Percentiles rank a stretch among this genome's conserved stretches.
These are phyloP conservation scores for Diaporthe batatas DNA, from an alignment of 2,329 filamentous ascomycete species.

Conservation along the genomic window DNA sequence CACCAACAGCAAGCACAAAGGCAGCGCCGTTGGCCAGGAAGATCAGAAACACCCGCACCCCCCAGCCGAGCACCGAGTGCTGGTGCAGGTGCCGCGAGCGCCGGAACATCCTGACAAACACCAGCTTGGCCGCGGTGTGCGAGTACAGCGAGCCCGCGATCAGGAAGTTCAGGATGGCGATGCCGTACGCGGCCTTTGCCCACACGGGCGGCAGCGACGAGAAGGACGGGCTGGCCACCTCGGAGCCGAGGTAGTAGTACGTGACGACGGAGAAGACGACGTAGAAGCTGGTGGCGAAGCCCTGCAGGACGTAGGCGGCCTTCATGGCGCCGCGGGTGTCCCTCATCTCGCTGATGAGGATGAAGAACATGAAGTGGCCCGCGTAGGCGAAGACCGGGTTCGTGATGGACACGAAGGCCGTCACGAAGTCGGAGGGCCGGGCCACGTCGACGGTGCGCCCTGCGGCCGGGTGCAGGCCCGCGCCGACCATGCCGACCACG, in stretches of 20 bases:
- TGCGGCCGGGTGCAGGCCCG: constrained; percentile 56
- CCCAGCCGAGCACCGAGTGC: constrained; percentile 61
- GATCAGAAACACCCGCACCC: constrained; percentile 60
- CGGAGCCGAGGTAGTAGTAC: constrained; percentile 63
- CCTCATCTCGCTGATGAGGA: constrained; percentile 66
- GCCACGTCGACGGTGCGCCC: constrained; percentile 55
- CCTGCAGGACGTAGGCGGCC: constrained; percentile 63
- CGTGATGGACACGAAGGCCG: constrained; percentile 61
- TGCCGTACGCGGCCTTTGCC: constrained; percentile 64
- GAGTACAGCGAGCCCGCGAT: constrained; percentile 64
- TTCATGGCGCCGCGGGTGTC: constrained; percentile 64
- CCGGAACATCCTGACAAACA: constrained; percentile 64
- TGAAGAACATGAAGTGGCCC: constrained; percentile 68
- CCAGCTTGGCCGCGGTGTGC: constrained; percentile 64
- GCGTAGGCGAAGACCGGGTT: constrained; percentile 67
- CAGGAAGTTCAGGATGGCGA: constrained; percentile 64
- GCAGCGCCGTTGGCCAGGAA: constrained; percentile 60
- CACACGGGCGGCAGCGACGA: constrained; percentile 59
- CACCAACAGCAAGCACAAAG: constrained; percentile 59
- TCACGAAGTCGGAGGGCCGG: constrained; percentile 55
- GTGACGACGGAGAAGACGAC: constrained; percentile 63
- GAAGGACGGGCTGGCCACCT: constrained; percentile 61
- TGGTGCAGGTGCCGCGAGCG: constrained; percentile 60
- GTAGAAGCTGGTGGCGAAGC: constrained; percentile 64
- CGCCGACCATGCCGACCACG: constrained; percentile 64